A percentile compares a stretch with the other conserved stretches of the same genome.
Conservation (phyloP, 805 yeast species). For the Starmerella apis region DNA sequence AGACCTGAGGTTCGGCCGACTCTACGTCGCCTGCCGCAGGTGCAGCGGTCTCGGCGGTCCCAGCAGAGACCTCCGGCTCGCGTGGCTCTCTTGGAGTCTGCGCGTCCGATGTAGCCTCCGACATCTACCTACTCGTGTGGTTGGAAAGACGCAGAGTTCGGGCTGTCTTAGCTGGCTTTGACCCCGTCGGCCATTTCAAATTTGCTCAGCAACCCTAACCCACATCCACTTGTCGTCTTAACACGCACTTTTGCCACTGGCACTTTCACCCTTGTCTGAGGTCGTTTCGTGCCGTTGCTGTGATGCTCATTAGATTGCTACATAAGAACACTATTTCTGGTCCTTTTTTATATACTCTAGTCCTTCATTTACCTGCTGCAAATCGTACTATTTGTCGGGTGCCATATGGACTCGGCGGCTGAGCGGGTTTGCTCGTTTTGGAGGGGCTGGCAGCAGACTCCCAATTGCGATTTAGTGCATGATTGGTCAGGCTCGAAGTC, state of each 20-base stretch:
- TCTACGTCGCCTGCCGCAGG: neutral
- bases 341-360: neutral
- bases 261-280: too few species aligned
- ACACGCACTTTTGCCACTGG: constrained; percentile 11
- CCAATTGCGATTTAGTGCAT: constrained; percentile 1
- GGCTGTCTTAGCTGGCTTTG: constrained; percentile 15
- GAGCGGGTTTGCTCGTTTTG: neutral
- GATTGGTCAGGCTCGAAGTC: neutral
- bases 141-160: constrained; percentile 21
- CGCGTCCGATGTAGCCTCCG: constrained; percentile 12
- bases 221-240: constrained; percentile 14
- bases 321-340: neutral
- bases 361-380: too few species aligned
- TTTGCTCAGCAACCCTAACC: constrained; percentile 21
- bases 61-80: constrained; percentile 3
- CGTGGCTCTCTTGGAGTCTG: constrained; percentile 6
- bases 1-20: neutral
- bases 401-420: neutral
- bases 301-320: too few species aligned
- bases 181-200: constrained; percentile 20
- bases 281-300: too few species aligned
- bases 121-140: constrained; percentile 9
- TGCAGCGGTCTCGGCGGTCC: neutral
- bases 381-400: too few species aligned
- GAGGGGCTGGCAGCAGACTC: constrained; percentile 2